Evolutionary conservation across 2,329 filamentous ascomycete species (phyloP), one percentile per base, ranked within the genome.

Genomic region (Aphanocladium album): DNA sequence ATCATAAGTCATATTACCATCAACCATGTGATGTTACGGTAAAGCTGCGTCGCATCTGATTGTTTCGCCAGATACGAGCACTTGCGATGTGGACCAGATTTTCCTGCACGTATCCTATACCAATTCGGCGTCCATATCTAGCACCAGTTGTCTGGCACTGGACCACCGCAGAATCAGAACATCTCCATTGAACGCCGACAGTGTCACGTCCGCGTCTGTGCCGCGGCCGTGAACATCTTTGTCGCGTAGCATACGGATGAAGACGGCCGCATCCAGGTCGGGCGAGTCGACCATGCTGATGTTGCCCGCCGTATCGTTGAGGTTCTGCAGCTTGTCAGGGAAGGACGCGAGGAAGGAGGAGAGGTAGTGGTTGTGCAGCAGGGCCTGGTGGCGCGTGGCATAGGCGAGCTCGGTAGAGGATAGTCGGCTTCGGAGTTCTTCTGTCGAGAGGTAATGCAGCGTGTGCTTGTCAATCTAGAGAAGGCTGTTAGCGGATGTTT

Each of bases 231-330:
- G 76, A 14, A 87, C 82, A 5, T 83, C 77, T 2, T 79, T 77
- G 68, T 89, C 85, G 58, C 79, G 80, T 57, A 93, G 74, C 53
- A 90, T 81, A 63, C 93, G 81, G 45, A 92, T 86, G 73, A 99
- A 97, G 2, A 98, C 93, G 8, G 91, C 91, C 2, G 84, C 81
- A 63, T 95, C 89, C 52, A 86, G 76, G 71, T 98, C 95, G 0
- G 95, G 95, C 2, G 84, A 80, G 70, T 96, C 92, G 33, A 98
- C 85, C 95, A 99, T 99, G 76, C 85, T 92, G 60, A 93, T 88
- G 11, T 93, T 93, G 33, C 92, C 93, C 0, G 89, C 87, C 16
- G 89, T 90, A 76, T 99, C 95, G 75, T 98, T 96, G 58, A 99
- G 78, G 66, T 92, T 87, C 73, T 93, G 89, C 67, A 99, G 74